phyloP scores from a whole-genome alignment of 2,329 filamentous ascomycete species.

The Apiospora hydei region DNA sequence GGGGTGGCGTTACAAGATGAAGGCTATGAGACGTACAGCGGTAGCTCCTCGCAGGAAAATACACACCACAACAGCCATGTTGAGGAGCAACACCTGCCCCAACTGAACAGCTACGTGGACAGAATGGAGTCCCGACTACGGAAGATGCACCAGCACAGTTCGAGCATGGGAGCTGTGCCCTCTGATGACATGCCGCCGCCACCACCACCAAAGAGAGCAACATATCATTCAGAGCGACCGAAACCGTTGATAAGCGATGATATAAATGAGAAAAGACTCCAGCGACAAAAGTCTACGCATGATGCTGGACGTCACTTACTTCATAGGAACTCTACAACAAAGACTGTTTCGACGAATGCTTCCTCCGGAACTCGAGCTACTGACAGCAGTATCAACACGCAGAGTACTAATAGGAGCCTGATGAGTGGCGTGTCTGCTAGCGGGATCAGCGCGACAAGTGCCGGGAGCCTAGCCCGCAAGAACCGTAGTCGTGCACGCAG shows the following conservation, averaged over 20 bases:
- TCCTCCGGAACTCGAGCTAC: conserved; percentile 76
- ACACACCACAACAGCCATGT: conserved; percentile 49
- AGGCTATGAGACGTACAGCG: conserved; percentile 66
- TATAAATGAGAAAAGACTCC: conserved; percentile 50
- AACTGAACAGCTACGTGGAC: conserved; percentile 86
- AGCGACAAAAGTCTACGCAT: conserved; percentile 64
- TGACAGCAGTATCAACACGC: conserved; percentile 72
- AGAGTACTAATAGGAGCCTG: conserved; percentile 81
- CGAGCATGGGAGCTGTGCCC: conserved; percentile 47
- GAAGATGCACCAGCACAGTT: conserved; percentile 70
- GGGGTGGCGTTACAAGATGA: conserved; percentile 71
- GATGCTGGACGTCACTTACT: conserved; percentile 76
- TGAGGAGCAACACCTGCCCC: conserved; percentile 67
- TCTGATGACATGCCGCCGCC: conserved; percentile 34
- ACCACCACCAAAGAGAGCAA: conserved; percentile 56
- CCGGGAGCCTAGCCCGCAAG: conserved; percentile 87
- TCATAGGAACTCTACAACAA: conserved; percentile 84
- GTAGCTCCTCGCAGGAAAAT: conserved; percentile 58
- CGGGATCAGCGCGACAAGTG: conserved; percentile 92
- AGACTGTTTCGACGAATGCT: conserved; percentile 82
- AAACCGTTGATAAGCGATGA: conserved; percentile 64
- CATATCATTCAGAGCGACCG: conserved; percentile 55
- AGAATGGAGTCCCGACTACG: conserved; percentile 87
- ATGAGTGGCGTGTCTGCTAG: conserved; percentile 95
- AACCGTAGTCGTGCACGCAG: conserved; percentile 69